These are phyloP conservation scores for Schizochytrium sp. DNA, from an alignment of 108 stramenopile genomes.

Conservation along the genomic window DNA sequence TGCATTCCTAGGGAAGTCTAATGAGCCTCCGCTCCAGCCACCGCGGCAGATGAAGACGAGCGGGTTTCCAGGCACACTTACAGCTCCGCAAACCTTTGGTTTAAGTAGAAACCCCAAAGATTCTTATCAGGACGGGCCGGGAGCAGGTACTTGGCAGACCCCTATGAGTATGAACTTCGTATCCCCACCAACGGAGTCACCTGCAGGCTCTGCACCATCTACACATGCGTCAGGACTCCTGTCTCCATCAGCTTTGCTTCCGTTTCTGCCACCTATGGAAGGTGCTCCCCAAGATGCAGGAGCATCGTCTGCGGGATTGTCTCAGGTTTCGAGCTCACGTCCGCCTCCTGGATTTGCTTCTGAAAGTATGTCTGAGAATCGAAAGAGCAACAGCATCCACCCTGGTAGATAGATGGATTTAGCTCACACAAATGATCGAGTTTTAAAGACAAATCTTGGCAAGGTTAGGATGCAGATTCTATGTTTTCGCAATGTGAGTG, in stretches of 20 bases:
- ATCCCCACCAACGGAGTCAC: background rate
- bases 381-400: no score
- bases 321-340: no score
- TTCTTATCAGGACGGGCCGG: no score
- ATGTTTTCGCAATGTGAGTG: no score
- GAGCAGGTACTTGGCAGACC: background rate
- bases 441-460: no score
- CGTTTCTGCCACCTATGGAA: background rate
- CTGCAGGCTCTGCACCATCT: background rate
- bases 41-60: background rate
- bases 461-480: no score
- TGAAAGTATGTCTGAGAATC: no score
- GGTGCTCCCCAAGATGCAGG: no score
- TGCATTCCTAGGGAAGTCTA: background rate
- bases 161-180: slow-evolving; percentile 11
- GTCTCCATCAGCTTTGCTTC: background rate
- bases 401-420: no score
- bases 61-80: background rate
- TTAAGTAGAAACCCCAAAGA: background rate
- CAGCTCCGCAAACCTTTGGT: background rate
- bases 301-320: no score
- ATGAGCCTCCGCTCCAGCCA: background rate
- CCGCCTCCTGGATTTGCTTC: no score
- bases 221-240: background rate
- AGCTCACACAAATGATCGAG: no score